phyloP scores from a whole-genome alignment of 2,329 filamentous ascomycete genomes.

The Aspergillus sp. region DNA sequence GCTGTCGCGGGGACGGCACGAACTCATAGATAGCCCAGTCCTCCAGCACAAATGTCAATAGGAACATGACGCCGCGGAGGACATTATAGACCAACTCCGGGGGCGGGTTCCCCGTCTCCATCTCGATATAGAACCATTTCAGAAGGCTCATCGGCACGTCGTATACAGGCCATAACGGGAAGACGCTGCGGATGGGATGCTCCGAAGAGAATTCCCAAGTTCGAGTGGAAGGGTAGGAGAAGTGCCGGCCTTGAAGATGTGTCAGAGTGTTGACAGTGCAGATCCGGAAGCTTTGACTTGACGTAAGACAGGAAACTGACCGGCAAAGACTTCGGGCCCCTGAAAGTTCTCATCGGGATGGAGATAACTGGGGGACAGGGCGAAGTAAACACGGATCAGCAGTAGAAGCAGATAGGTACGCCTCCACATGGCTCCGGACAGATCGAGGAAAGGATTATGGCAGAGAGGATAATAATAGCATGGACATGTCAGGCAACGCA shows the following conservation, averaged over 20 bases:
- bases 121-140: slow-evolving; percentile 85
- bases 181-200: slow-evolving; percentile 85
- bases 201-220: slow-evolving; percentile 96
- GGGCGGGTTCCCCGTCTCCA: slow-evolving; percentile 63
- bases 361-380: slow-evolving; percentile 87
- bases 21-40: slow-evolving; percentile 97
- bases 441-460: not conserved
- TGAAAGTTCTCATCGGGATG: slow-evolving; percentile 99
- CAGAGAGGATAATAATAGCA: not conserved
- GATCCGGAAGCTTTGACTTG: not conserved
- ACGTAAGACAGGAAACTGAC: slow-evolving; percentile 47
- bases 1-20: slow-evolving; percentile 62
- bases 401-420: slow-evolving; percentile 78
- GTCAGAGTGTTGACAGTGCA: not conserved
- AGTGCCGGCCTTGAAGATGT: slow-evolving; percentile 64
- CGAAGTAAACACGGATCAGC: slow-evolving; percentile 85
- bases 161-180: slow-evolving; percentile 93
- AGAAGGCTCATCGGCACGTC: slow-evolving; percentile 87
- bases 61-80: slow-evolving; percentile 82
- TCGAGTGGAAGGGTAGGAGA: slow-evolving; percentile 76
- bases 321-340: slow-evolving; percentile 92
- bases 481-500: slow-evolving; percentile 1
- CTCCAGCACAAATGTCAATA: slow-evolving; percentile 89
- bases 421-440: slow-evolving; percentile 65
- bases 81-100: slow-evolving; percentile 87